phyloP scores from a whole-genome alignment of 2,329 filamentous ascomycete species.

The Calcarisporium arbuscula region DNA sequence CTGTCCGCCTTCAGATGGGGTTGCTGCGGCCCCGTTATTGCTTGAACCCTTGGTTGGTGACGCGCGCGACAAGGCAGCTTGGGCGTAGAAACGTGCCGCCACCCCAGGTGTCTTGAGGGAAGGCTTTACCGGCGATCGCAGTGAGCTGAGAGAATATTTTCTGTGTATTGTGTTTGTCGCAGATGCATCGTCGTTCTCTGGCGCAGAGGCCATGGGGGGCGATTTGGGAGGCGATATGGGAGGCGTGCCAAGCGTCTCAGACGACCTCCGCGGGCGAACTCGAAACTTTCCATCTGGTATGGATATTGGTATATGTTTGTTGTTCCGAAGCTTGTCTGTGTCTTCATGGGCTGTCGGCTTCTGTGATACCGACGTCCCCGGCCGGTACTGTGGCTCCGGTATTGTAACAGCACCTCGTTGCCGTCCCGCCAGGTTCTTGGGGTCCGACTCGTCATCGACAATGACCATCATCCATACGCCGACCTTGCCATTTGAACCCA shows the following conservation, averaged over 20 bases:
- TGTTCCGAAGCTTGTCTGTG: not conserved
- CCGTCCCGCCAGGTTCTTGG: not conserved
- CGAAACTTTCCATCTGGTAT: not conserved
- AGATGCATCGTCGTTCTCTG: conserved; percentile 1
- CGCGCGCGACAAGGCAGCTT: conserved; percentile 9
- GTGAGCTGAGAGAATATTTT: conserved; percentile 7
- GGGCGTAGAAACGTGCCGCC: conserved; percentile 10
- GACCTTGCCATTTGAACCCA: conserved; percentile 58
- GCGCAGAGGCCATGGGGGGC: too few relatives aligned
- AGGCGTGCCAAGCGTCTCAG: conserved; percentile 12
- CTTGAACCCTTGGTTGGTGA: not conserved
- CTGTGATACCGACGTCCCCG: not conserved
- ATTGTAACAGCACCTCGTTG: not conserved
- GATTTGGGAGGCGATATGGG: not conserved
- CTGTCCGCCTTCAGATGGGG: not conserved
- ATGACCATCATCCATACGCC: conserved; percentile 76
- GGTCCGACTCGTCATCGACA: conserved; percentile 51
- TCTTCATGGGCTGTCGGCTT: not conserved
- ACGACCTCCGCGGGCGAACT: conserved; percentile 10
- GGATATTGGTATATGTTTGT: not conserved
- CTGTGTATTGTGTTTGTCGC: conserved; percentile 10
- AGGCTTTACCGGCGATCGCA: conserved; percentile 3
- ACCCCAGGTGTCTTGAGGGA: conserved; percentile 2
- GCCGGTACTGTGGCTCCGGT: not conserved
- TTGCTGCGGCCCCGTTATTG: not conserved